Percentiles rank a stretch among this genome's conserved stretches.
Evolutionary conservation across 177 flowering plant species (phyloP).

Genomic region (Vitis hybrid): DNA sequence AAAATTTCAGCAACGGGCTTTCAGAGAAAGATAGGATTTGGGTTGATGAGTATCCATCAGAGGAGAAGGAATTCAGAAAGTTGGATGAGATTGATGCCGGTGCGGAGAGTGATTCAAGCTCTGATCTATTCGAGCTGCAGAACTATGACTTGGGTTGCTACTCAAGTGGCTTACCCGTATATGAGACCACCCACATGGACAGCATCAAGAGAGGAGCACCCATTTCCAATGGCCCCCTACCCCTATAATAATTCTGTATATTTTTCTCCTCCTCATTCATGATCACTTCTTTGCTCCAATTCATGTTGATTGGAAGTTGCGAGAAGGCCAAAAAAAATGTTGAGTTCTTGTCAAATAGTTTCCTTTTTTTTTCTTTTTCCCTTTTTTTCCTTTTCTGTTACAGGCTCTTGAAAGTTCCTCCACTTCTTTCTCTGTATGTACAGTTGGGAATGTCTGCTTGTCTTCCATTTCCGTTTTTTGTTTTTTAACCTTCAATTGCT

Average conservation of each 20-base stretch:
- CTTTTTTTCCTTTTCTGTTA: neutral
- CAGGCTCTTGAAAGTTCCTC: slow-evolving; percentile 1
- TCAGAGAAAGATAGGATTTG: slow-evolving; percentile 26
- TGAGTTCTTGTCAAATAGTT: slow-evolving; percentile 5
- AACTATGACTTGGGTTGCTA: slow-evolving; percentile 55
- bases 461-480: slow-evolving; percentile 2
- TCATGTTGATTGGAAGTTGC: neutral
- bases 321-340: slow-evolving; percentile 7
- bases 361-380: neutral
- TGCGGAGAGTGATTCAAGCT: slow-evolving; percentile 81
- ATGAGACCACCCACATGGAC: slow-evolving; percentile 65
- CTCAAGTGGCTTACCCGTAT: slow-evolving; percentile 70
- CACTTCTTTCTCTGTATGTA: slow-evolving; percentile 13
- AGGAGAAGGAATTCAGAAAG: slow-evolving; percentile 29
- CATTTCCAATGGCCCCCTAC: slow-evolving; percentile 31
- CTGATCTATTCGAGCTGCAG: slow-evolving; percentile 80
- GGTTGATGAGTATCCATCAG: slow-evolving; percentile 19
- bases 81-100: slow-evolving; percentile 51
- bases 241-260: slow-evolving; percentile 6
- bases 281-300: neutral
- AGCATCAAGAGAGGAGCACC: slow-evolving; percentile 60
- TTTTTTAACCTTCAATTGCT: neutral
- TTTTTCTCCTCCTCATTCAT: neutral
- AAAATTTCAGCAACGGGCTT: slow-evolving; percentile 5
- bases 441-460: slow-evolving; percentile 22